Base-by-base conservation (phyloP, 306 rosid species). In the Comarum palustre region DNA sequence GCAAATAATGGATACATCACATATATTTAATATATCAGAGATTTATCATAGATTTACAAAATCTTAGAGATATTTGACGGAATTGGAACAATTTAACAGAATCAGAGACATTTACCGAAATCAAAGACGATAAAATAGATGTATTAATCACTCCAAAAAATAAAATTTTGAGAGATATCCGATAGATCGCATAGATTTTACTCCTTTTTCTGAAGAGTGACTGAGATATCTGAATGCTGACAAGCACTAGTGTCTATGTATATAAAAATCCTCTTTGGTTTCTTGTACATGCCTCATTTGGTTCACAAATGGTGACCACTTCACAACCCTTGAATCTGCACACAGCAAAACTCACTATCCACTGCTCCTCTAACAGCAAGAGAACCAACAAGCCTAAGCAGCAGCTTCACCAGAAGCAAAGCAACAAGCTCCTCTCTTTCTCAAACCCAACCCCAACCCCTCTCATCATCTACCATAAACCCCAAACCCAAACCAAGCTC, bases 371-470 rank as follows among this genome's bases (percentile, higher is more conserved):
- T 1, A 78, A 83, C 8, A 72, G 69, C 79, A 78, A 82, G 48
- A 78, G 71, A 71, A 50, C 43, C 72, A 77, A 36, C 41, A 36
- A 74, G 42, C 73, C 79, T 45, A 86, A 48, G 71, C 77, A 25
- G 4, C 58, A 25, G 4, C 58, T 68, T 41, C 72, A 79, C 41
- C 68, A 78, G 73, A 80, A 84, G 75, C 85, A 75, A 4, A 75
- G 50, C 73, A 69, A 55, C 73, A 76, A 13, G 36, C 78, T 77
- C 14, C 79, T 86, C n/a, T 64, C 84, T 24, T 89, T 79, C 78
- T 90, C 86, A 46, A 80, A 85, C 73, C n/a, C 98, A 57, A 76
- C 74, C 41, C 77, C 92, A 43, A 84, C 96, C 74, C 97, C 97
- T 59, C 88, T 89, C 38, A 73, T 94, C 62, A 78, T 87, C 57